phyloP scores from a whole-genome alignment of 495 filamentous ascomycete genomes.

The Viridothelium virens region DNA sequence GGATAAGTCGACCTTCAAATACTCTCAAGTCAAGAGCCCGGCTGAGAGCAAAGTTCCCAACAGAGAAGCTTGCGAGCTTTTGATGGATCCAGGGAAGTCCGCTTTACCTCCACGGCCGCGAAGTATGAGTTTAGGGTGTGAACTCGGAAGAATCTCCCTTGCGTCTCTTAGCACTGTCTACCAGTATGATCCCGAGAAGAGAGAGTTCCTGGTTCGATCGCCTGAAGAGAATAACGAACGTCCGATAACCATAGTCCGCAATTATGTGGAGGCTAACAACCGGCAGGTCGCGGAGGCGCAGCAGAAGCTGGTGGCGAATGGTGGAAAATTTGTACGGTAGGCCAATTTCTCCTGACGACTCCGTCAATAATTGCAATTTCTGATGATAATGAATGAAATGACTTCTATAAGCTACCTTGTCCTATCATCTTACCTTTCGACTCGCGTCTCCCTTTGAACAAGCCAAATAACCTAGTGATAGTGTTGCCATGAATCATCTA shows the following conservation, averaged over 20 bases:
- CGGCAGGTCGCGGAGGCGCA: slow-evolving; percentile 1
- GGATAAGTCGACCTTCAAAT: neutral
- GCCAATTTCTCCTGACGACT: neutral
- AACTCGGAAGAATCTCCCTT: neutral
- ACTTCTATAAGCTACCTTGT: neutral
- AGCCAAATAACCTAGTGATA: too few species aligned
- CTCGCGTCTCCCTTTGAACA: too few species aligned
- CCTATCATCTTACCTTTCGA: neutral
- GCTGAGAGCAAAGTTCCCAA: neutral
- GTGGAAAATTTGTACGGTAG: neutral
- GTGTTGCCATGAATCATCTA: too few species aligned
- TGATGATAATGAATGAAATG: neutral
- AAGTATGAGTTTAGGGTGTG: neutral
- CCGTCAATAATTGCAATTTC: neutral
- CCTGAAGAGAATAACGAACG: neutral
- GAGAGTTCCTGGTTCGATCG: neutral
- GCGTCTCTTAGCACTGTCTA: neutral
- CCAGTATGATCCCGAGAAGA: neutral
- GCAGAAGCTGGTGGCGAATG: neutral
- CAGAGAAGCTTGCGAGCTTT: neutral
- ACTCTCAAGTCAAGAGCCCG: neutral
- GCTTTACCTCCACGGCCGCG: neutral
- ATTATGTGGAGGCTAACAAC: neutral
- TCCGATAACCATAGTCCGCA: neutral
- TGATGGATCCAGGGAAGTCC: too few species aligned